These are phyloP conservation scores for Lizonia empirigonia DNA, from an alignment of 2,329 filamentous ascomycete species.

Conservation along the genomic window DNA sequence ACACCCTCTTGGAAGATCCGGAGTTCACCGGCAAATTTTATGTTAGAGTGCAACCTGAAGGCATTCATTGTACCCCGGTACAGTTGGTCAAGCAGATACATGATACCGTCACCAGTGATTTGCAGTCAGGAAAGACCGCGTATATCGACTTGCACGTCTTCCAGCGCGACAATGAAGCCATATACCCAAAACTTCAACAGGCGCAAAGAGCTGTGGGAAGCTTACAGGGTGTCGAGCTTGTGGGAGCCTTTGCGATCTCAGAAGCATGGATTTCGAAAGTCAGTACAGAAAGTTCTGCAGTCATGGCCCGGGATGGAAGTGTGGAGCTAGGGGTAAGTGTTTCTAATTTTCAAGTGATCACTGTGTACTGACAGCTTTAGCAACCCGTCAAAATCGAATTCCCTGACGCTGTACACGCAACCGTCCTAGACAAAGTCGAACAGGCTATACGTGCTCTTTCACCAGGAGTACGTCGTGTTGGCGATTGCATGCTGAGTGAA, in stretches of 20 bases:
- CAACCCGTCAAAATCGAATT: constrained; percentile 10
- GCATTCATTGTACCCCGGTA: constrained; percentile 33
- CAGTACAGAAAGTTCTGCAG: constrained; percentile 19
- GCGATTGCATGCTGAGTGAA: constrained; percentile 28
- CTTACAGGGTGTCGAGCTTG: constrained; percentile 17
- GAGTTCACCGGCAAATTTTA: constrained; percentile 22
- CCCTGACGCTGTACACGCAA: constrained; percentile 17
- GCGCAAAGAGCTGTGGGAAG: constrained; percentile 18
- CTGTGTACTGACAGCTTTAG: constrained; percentile 10
- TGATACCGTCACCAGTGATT: constrained; percentile 21
- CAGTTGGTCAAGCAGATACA: constrained; percentile 24
- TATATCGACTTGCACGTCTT: constrained; percentile 32
- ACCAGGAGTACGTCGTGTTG: constrained; percentile 15
- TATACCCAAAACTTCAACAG: constrained; percentile 25
- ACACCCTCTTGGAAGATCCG: constrained; percentile 11
- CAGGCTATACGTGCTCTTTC: constrained; percentile 17
- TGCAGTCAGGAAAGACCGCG: constrained; percentile 28
- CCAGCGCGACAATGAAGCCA: constrained; percentile 18
- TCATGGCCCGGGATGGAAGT: constrained; percentile 24
- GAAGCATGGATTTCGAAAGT: constrained; percentile 27
- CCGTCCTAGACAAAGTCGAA: constrained; percentile 18
- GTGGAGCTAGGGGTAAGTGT: constrained; percentile 31
- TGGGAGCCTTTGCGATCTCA: constrained; percentile 33
- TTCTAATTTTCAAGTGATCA: not conserved
- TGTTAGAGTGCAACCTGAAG: constrained; percentile 16